phyloP scores from a whole-genome alignment of 345 rosid genomes.

The Arabis hirsuta region DNA sequence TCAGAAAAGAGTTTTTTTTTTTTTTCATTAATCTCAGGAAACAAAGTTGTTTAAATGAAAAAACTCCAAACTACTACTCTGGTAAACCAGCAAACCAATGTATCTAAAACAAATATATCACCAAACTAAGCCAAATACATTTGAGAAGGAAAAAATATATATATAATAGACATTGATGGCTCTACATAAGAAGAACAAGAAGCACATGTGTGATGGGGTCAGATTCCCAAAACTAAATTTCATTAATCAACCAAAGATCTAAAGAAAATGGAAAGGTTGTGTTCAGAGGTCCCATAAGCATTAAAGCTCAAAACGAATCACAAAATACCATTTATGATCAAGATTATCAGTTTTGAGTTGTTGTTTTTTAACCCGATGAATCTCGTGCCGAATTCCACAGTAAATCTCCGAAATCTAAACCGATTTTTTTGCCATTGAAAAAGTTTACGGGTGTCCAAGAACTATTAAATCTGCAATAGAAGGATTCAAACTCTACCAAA shows the following conservation, averaged over 20 bases:
- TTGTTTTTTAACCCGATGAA: too few species aligned
- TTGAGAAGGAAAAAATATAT: neutral
- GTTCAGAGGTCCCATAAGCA: slow-evolving; percentile 26
- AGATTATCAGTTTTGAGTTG: neutral
- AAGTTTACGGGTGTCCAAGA: too few species aligned
- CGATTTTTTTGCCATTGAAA: neutral
- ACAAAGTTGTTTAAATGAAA: neutral
- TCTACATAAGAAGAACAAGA: slow-evolving; percentile 7
- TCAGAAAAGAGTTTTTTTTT: neutral
- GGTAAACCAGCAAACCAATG: neutral
- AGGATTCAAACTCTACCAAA: too few species aligned
- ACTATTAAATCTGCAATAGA: too few species aligned
- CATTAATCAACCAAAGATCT: slow-evolving; percentile 16
- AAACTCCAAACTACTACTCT: slow-evolving; percentile 1
- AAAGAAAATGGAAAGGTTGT: slow-evolving; percentile 7
- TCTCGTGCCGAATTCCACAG: too few species aligned
- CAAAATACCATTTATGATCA: neutral
- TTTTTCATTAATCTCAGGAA: neutral
- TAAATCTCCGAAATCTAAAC: too few species aligned
- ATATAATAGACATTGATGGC: slow-evolving; percentile 18
- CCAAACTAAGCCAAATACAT: neutral
- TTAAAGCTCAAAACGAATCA: neutral
- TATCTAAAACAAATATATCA: neutral
- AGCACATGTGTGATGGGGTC: slow-evolving; percentile 33
- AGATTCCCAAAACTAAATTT: slow-evolving; percentile 24